These are phyloP conservation scores for Claviceps capensis DNA, from an alignment of 2,329 filamentous ascomycete genomes.

Conservation along the genomic window DNA sequence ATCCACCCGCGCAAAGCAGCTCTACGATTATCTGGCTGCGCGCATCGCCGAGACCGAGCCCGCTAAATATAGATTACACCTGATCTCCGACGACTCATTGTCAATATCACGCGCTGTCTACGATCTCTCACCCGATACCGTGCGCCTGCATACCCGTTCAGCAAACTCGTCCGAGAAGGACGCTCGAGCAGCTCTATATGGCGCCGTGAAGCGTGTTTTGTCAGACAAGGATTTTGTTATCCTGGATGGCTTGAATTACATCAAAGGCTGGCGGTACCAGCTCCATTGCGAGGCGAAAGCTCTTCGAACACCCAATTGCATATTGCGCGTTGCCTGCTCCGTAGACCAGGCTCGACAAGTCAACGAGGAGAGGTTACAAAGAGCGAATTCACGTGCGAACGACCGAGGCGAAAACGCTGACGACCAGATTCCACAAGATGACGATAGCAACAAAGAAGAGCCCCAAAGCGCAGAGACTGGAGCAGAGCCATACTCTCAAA, in stretches of 20 bases:
- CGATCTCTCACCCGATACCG: slow-evolving; percentile 39
- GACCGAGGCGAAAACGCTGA: slow-evolving; percentile 4
- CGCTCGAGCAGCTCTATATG: slow-evolving; percentile 62
- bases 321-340: slow-evolving; percentile 51
- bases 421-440: background rate
- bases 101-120: slow-evolving; percentile 59
- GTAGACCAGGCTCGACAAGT: slow-evolving; percentile 38
- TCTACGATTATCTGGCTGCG: slow-evolving; percentile 48
- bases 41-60: slow-evolving; percentile 31
- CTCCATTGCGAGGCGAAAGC: slow-evolving; percentile 77
- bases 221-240: slow-evolving; percentile 63
- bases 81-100: slow-evolving; percentile 60
- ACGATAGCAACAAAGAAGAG: background rate
- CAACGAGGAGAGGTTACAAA: slow-evolving; percentile 44
- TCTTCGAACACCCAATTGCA: slow-evolving; percentile 58
- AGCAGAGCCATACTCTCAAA: slow-evolving; percentile 33
- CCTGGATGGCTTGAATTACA: slow-evolving; percentile 72
- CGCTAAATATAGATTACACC: slow-evolving; percentile 50
- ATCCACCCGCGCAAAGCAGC: slow-evolving; percentile 50
- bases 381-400: background rate
- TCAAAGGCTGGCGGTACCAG: slow-evolving; percentile 83
- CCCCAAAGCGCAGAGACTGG: background rate
- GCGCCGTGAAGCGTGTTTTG: slow-evolving; percentile 63
- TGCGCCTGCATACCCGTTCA: slow-evolving; percentile 48
- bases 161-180: slow-evolving; percentile 70